Conservation (phyloP, 768 basidiomycete genomes). For the Naganishia vishniacii region DNA sequence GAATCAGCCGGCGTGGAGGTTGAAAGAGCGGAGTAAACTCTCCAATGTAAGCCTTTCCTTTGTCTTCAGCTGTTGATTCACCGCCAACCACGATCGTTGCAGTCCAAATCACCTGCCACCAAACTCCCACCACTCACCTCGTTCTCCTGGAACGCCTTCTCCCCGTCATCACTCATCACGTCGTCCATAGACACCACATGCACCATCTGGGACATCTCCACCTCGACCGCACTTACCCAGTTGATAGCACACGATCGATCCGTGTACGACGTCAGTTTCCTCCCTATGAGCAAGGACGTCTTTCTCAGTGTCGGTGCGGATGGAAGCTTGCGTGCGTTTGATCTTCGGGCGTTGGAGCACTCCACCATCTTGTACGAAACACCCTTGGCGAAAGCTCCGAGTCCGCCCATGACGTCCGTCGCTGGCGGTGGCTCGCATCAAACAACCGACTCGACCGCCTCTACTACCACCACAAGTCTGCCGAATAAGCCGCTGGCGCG, state of each 20-base stretch:
- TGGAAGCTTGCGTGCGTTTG: conserved; percentile 91
- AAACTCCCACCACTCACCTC: conserved; percentile 85
- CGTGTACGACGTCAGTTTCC: conserved; percentile 92
- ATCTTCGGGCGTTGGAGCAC: conserved; percentile 91
- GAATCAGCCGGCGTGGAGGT: conserved; percentile 26
- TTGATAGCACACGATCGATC: conserved; percentile 88
- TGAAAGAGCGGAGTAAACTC: conserved; percentile 37
- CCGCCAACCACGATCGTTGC: conserved; percentile 34
- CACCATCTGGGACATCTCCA: conserved; percentile 98
- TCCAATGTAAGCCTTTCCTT: conserved; percentile 41
- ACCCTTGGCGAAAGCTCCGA: conserved; percentile 25
- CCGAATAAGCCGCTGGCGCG: conserved; percentile 42
- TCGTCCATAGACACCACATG: conserved; percentile 98
- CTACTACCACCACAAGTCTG: conserved; percentile 1
- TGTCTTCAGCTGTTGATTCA: not conserved
- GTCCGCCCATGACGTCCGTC: not conserved
- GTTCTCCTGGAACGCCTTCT: conserved; percentile 95
- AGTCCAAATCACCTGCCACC: conserved; percentile 84
- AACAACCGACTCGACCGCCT: not conserved
- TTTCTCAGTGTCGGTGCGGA: conserved; percentile 98
- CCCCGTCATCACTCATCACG: conserved; percentile 85
- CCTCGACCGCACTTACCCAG: conserved; percentile 86
- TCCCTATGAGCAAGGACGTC: conserved; percentile 88
- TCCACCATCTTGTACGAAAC: conserved; percentile 94
- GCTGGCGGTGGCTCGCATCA: not conserved